These are phyloP conservation scores for Arthroderma sp. DNA, from an alignment of 2,329 filamentous ascomycete species.

Conservation along the genomic window DNA sequence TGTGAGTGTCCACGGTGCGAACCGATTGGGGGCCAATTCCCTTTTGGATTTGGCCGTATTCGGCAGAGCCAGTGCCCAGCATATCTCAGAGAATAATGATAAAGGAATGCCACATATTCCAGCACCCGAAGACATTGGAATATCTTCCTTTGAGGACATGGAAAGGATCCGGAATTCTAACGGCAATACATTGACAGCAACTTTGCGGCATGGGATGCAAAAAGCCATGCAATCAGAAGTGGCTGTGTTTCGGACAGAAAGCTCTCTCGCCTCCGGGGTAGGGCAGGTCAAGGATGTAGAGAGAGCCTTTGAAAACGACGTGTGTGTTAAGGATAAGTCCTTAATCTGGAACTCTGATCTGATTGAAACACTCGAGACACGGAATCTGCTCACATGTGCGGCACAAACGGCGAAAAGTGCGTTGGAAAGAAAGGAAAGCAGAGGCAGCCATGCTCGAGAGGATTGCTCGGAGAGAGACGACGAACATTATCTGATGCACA, in stretches of 20 bases:
- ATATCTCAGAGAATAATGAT: conserved; percentile 76
- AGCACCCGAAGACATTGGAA: conserved; percentile 57
- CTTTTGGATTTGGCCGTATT: conserved; percentile 84
- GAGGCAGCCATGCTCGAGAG: conserved; percentile 76
- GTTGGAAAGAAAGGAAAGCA: conserved; percentile 73
- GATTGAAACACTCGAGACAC: conserved; percentile 76
- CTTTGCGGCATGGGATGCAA: conserved; percentile 76
- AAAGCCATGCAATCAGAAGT: conserved; percentile 93
- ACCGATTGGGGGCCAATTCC: conserved; percentile 83
- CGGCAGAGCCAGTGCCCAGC: conserved; percentile 77
- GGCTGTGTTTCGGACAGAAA: conserved; percentile 78
- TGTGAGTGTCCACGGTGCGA: conserved; percentile 83
- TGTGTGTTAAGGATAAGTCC: conserved; percentile 83
- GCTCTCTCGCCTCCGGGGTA: conserved; percentile 75
- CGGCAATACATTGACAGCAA: conserved; percentile 65
- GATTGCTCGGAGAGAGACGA: conserved; percentile 79
- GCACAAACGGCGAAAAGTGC: conserved; percentile 67
- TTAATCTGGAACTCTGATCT: conserved; percentile 98
- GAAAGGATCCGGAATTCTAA: conserved; percentile 67
- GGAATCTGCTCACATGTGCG: conserved; percentile 80
- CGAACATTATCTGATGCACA: conserved; percentile 34
- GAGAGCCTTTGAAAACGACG: conserved; percentile 51
- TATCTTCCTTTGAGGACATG: conserved; percentile 63
- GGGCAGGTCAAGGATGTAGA: conserved; percentile 70
- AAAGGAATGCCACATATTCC: conserved; percentile 58